Conservation (phyloP, 2,329 filamentous ascomycete genomes). For the Apiospora phragmitis region DNA sequence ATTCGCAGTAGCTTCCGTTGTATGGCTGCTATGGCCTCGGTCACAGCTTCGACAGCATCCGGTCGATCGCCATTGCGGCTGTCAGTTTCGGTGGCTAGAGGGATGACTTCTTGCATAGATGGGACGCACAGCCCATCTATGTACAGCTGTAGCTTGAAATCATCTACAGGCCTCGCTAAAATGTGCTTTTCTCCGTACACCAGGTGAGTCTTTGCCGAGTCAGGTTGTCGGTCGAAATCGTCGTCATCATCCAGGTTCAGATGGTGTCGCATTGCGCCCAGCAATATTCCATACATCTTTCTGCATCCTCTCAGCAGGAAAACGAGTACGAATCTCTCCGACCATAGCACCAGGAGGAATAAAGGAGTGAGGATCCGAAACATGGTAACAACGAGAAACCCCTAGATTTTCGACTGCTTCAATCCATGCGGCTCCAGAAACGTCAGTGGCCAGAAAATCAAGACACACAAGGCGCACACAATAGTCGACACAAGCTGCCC, state of each 20-base stretch:
- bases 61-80: background rate
- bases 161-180: too few species aligned
- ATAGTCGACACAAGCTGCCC: slow-evolving; percentile 67
- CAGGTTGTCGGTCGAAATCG: background rate
- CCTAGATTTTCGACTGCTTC: background rate
- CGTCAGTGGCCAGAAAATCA: slow-evolving; percentile 27
- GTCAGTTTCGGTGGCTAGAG: background rate
- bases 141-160: background rate
- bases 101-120: background rate
- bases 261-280: background rate
- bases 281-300: background rate
- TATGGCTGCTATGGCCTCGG: background rate
- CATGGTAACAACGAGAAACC: background rate
- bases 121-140: background rate
- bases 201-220: too few species aligned
- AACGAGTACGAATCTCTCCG: background rate
- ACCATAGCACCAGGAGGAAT: background rate
- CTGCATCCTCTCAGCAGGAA: background rate
- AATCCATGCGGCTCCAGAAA: background rate
- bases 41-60: background rate
- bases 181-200: too few species aligned
- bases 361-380: background rate
- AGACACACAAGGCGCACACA: slow-evolving; percentile 62
- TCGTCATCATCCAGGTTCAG: background rate
- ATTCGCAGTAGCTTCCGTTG: background rate